Evolutionary conservation across 495 filamentous ascomycete species (phyloP), one percentile per base, ranked within the genome.

Genomic region (Annulohypoxylon nitens): DNA sequence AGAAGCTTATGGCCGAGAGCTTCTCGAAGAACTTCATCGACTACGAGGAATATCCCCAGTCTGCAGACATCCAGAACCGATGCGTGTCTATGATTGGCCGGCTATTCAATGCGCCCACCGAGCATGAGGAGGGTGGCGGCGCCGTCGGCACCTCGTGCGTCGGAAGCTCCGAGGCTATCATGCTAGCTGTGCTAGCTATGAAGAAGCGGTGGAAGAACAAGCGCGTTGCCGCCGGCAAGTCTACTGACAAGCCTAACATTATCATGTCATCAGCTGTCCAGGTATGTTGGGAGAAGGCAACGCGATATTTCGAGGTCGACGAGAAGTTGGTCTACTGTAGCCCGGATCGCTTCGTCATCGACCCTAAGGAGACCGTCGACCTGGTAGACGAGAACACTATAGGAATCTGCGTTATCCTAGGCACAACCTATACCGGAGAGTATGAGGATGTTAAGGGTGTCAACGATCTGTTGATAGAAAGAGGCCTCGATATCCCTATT

Each of bases 311-410:
- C 73, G 94, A 97, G 69, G 86, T 97, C 50, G 94, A 97, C 78
- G 94, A 97, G 85, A 91, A 90, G 79, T 92, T 93, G 64, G 92
- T 95, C 58, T 96, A 91, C 83, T 97, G 94, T 82, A 93, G 92
- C 2, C 83, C 87, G 14, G 87, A 91, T 5, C 90, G 94, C 68
- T 97, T 88, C 75, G 92, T 96, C 41, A 95, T 97, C 76, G 94
- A 97, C 80, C 94, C 94, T 8, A 82, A 90, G 75, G 83, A 95
- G 83, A 91, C 93, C 0, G 92, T 97, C 25, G 84, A 91, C 61
- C 80, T 97, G n/a, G 87, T 97, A 4, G 94, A 97, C 70, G 94
- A 97, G 85, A 97, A 97, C 80, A 97, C 94, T 6, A 97, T 97
- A 76, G 94, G 94, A 64, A 97, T 97, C 76, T 97, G 94, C 77